Base-by-base conservation (phyloP, 441 rosid genomes). In the Biscutella laevigata region DNA sequence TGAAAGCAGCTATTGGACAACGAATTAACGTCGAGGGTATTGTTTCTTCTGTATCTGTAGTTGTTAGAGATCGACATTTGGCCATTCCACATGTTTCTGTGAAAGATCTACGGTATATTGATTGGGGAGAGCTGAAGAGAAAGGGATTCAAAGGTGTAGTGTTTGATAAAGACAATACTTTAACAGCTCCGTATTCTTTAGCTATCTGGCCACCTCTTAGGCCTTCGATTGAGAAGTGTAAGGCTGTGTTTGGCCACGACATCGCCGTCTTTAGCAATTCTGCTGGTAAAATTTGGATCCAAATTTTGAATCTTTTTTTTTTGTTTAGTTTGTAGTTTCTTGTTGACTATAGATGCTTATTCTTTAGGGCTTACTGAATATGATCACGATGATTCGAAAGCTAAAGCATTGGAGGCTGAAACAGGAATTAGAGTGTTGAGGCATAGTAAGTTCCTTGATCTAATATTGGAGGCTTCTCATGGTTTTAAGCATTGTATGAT, bases 161-260 rank as follows among this genome's bases (percentile, higher is more conserved):
- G 16, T 92, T 92, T 44, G 99, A 92, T 47, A 92, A 92, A 67
- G 99, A 92, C 43, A 92, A 92, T 54, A 92, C 97, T 1, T 77
- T 92, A 20, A 92, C 95, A 2, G 94, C 81, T 53, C 97, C 97
- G 53, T 88, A 92, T 69, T 63, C 86, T 59, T 67, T 92, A 71
- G 67, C 82, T 17, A 71, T 84, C 14, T 88, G 92, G 89, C 73
- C 64, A 15, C 80, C 91, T 8, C 78, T 84, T 27, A 57, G 60
- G 6, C 60, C 83, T 16, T 86, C 97, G 1, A 71, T 88, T 19
- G 83, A 84, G 15, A 71, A 39, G 60, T 92, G 99, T 62, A 92
- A 86, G 70, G 74, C 82, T 4, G 84, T 79, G 14, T 92, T 92
- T 33, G 97, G 95, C 7, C 77, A 77, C 24, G 80, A 88, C 61